Base-by-base conservation (phyloP, 2,329 filamentous ascomycete genomes). In the Verticillium tricorpus region DNA sequence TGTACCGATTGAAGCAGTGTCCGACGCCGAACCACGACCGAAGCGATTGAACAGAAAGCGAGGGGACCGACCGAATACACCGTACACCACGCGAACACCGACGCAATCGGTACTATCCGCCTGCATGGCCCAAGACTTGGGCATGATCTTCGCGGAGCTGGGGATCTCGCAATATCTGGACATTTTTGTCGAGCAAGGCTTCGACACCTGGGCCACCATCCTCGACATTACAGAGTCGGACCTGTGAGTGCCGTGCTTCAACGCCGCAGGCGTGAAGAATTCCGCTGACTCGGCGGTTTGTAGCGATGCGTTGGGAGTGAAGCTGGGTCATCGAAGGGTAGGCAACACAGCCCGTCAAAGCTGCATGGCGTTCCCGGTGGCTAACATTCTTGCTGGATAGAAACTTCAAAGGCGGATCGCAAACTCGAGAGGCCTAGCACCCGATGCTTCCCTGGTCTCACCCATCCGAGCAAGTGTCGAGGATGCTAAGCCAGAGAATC, bases 351-450 rank as follows among this genome's bases (percentile, higher is more conserved):
- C 6, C 19, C 19, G 9, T 17, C 15, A 50, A 25, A 3, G 14
- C 54, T 15, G 45, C 19, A 55, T 22, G 6, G 28, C 22, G 34
- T n/a, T 5, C 59, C 50, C 17, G 22, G 7, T 25, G 6, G 19
- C 40, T 63, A 28, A 62, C 25, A 28, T 6, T 12, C 9, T 14
- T 25, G 28, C 9, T 35, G n/a, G 3, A 5, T 28, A 92, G 89
- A 92, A 92, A 82, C 81, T 95, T n/a, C 91, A 95, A 77, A 82
- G 91, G 64, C 89, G 89, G 58, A 94, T 95, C 70, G 90, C 90
- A 63, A 90, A 92, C 68, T 86, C 85, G 22, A 82, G 89, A 71
- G 88, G 89, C 22, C 74, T 89, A 61, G 81, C 83, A 17, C 81
- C 85, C 4, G 81, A 83, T 40, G 75, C 77, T 1, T 82, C 81